phyloP scores from a whole-genome alignment of 148 eudicot species.

The Silene conica region DNA sequence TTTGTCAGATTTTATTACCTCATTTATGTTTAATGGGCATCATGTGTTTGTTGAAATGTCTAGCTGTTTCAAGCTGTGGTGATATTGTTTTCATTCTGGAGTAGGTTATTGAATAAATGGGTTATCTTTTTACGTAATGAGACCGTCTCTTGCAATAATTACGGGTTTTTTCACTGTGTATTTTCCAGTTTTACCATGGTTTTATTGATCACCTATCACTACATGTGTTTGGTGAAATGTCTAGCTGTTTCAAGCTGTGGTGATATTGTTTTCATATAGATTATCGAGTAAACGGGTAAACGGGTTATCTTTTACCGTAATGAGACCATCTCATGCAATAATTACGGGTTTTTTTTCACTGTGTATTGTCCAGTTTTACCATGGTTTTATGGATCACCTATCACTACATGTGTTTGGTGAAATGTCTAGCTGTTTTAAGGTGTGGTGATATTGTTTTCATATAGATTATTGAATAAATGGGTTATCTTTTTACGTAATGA shows the following conservation, averaged over 20 bases:
- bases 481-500: not conserved
- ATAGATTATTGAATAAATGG: too few relatives aligned
- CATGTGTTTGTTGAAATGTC: conserved; percentile 11
- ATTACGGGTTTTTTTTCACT: not conserved
- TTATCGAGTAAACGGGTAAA: too few relatives aligned
- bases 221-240: conserved; percentile 9
- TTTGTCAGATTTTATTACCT: too few relatives aligned
- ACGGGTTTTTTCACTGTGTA: too few relatives aligned
- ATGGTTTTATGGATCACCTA: too few relatives aligned
- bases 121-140: not conserved
- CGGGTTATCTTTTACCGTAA: not conserved
- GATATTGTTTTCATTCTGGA: not conserved
- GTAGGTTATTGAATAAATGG: too few relatives aligned
- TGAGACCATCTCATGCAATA: not conserved
- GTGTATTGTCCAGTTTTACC: too few relatives aligned
- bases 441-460: not conserved
- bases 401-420: not conserved
- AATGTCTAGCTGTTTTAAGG: not conserved
- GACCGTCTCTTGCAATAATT: not conserved
- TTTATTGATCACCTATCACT: too few relatives aligned
- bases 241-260: not conserved
- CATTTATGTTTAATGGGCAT: too few relatives aligned
- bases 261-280: not conserved
- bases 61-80: not conserved
- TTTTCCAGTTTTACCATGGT: too few relatives aligned